A percentile compares a stretch with the other conserved stretches of the same genome.
Conservation (phyloP, 1,284 basidiomycete species). For the Heterobasidion parviporum region DNA sequence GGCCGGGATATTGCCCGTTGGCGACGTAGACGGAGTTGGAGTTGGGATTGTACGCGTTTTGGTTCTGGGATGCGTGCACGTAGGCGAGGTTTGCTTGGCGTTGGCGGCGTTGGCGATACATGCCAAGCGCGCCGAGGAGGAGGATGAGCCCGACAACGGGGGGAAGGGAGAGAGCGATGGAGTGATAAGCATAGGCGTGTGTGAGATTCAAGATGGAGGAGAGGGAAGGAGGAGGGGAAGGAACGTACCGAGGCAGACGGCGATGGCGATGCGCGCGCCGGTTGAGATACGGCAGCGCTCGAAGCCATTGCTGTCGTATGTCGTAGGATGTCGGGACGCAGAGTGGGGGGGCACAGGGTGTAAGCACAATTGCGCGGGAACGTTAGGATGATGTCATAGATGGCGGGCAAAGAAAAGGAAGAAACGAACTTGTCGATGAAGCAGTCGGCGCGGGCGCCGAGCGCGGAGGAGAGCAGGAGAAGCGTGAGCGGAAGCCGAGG, state of each 20-base stretch:
- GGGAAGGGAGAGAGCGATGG: too few species aligned
- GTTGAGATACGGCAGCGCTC: background rate
- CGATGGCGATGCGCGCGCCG: background rate
- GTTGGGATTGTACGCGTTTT: too few species aligned
- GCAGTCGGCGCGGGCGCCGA: background rate
- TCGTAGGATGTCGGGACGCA: background rate
- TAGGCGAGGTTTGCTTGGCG: too few species aligned
- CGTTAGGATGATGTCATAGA: background rate
- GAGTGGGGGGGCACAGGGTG: background rate
- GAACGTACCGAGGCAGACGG: background rate
- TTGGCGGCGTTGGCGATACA: too few species aligned
- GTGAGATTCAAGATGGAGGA: background rate
- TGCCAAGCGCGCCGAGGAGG: too few species aligned
- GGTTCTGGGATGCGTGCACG: too few species aligned
- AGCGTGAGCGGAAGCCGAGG: background rate
- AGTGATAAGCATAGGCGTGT: background rate
- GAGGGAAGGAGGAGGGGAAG: background rate
- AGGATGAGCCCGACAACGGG: too few species aligned
- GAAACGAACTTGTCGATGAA: background rate
- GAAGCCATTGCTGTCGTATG: background rate
- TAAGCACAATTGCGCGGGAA: background rate
- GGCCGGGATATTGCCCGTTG: too few species aligned
- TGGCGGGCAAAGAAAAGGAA: background rate
- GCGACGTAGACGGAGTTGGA: too few species aligned
- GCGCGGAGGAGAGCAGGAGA: background rate